Evolutionary conservation across 352 stramenopile species (phyloP).

Genomic region (Globisporangium radiosum): DNA sequence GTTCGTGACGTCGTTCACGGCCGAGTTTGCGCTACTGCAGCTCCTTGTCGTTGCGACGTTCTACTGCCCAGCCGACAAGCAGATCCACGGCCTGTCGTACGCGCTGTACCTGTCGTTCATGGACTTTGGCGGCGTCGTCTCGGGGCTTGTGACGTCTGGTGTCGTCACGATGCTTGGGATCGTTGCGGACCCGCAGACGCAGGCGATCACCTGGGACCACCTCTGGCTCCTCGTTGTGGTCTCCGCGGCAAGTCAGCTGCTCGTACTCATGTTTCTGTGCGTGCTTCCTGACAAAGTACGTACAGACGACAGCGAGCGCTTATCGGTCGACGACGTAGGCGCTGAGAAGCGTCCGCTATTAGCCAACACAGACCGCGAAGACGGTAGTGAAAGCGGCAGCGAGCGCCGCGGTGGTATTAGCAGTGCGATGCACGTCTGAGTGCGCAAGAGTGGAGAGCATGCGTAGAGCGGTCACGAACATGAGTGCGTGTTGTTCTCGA

Average conservation of each 20-base stretch:
- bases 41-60: slow-evolving; percentile 79
- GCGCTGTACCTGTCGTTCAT: slow-evolving; percentile 80
- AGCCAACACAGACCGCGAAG: slow-evolving; percentile 15
- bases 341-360: slow-evolving; percentile 48
- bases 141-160: slow-evolving; percentile 47
- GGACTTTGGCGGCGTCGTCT: slow-evolving; percentile 78
- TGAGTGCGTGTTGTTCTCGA: no score
- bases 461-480: no score
- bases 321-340: slow-evolving; percentile 5
- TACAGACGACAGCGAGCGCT: slow-evolving; percentile 9
- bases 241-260: slow-evolving; percentile 45
- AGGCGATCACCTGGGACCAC: slow-evolving; percentile 50
- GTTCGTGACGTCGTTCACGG: slow-evolving; percentile 72
- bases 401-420: background rate
- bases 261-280: slow-evolving; percentile 63
- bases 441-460: no score
- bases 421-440: slow-evolving; percentile 16
- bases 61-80: slow-evolving; percentile 51
- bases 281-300: slow-evolving; percentile 63
- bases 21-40: slow-evolving; percentile 76
- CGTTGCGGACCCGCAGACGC: slow-evolving; percentile 39
- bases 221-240: slow-evolving; percentile 61
- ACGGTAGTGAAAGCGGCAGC: background rate
- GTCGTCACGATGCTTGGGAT: slow-evolving; percentile 57
- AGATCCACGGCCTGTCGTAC: slow-evolving; percentile 72